These are phyloP conservation scores for Cutaneotrichosporon sp. DNA, from an alignment of 1,284 basidiomycete genomes.

Conservation along the genomic window DNA sequence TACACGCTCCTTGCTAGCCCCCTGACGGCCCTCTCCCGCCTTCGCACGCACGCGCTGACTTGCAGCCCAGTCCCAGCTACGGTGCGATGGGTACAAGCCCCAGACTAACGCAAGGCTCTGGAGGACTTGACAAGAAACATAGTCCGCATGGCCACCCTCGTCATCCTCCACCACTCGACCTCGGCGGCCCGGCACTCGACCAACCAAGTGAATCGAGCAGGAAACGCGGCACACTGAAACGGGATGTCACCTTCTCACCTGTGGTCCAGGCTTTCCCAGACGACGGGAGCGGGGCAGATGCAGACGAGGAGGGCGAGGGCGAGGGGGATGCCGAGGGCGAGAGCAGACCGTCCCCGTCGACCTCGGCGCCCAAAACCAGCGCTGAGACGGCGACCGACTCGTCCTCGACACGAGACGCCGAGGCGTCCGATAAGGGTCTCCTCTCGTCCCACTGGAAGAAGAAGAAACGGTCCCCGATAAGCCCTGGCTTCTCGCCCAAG, in stretches of 20 bases:
- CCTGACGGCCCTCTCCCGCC: neutral
- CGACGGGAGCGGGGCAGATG: neutral
- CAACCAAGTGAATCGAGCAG: neutral
- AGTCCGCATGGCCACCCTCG: slow-evolving; percentile 17
- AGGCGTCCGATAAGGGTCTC: neutral
- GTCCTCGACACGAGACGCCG: no score
- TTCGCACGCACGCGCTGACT: slow-evolving; percentile 1
- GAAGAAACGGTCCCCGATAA: neutral
- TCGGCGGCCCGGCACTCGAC: slow-evolving; percentile 28
- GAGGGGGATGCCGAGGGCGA: neutral
- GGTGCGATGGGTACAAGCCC: slow-evolving; percentile 36
- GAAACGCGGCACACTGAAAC: neutral
- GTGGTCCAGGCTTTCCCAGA: slow-evolving; percentile 3
- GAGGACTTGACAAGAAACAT: no score
- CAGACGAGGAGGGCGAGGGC: neutral
- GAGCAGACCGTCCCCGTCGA: no score
- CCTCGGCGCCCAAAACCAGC: no score
- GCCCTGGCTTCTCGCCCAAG: slow-evolving; percentile 6
- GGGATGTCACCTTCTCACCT: slow-evolving; percentile 13
- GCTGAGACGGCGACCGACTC: no score
- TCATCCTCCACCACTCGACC: slow-evolving; percentile 32
- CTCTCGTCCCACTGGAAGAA: neutral
- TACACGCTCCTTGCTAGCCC: no score
- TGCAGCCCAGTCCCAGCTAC: slow-evolving; percentile 14
- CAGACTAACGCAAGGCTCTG: slow-evolving; percentile 12